Evolutionary conservation across 257 asterid genomes (phyloP), one percentile per base, ranked within the genome.

Genomic region (Primulina huaijiensis): DNA sequence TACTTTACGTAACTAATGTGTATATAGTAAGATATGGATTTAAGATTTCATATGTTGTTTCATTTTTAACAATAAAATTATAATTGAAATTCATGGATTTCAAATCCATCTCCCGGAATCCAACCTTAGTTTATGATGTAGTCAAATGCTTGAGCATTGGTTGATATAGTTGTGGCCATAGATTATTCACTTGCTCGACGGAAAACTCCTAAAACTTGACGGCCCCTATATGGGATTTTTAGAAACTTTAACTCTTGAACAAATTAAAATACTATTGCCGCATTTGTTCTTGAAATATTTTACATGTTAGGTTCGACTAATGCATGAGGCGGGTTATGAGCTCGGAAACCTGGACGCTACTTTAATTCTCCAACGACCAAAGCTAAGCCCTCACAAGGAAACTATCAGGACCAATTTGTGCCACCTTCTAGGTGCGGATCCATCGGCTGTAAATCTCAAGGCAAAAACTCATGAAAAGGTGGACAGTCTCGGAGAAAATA

Each of bases 391-490:
- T 2, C 97, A 93, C 79, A 93, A 93, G 82, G 99, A 89, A 77
- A 74, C 87, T 64, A 93, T 90, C 71, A 75, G 97, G 77, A 70
- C 81, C 61, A 93, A 93, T 71, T 72, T 90, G 66, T 87, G 96
- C 69, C 66, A 89, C 77, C 87, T 93, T 43, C 87, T 90, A 5
- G 92, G 95, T 14, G 96, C 96, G 2, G 96, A 93, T 72, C 95
- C 91, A 61, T 77, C 91, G 0, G 96, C 74, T 17, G 96, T 93
- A 40, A 93, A 93, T 78, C 82, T 93, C 60, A 93, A 93, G 80
- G 97, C 99, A 9, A 93, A 90, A 78, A 93, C 99, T 64, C 99
- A 93, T 37, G 99, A 93, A 83, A 93, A 89, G 73, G 99, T 93
- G 6, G 99, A 93, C 67, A 93, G 99, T 75, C 96, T 90, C 1